Conservation (phyloP, 78 protist species). For the Speleostelium caveatum region DNA sequence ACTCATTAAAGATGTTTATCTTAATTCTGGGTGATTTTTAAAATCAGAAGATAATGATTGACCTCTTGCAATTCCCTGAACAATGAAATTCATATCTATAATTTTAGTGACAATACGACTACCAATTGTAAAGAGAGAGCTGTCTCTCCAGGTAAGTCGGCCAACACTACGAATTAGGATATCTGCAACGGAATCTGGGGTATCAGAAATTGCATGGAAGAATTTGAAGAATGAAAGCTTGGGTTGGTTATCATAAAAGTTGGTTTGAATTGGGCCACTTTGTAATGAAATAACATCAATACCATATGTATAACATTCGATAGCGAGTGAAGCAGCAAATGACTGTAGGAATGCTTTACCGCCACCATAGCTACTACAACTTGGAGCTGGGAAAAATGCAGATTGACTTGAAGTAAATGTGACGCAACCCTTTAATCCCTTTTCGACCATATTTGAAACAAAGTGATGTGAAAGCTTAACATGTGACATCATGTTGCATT, state of each 20-base stretch:
- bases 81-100: constrained; percentile 65
- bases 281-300: constrained; percentile 66
- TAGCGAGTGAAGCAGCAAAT: constrained; percentile 70
- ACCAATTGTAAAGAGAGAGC: constrained; percentile 42
- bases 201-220: constrained; percentile 74
- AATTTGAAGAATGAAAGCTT: constrained; percentile 54
- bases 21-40: constrained; percentile 77
- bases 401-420: constrained; percentile 59
- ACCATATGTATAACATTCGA: constrained; percentile 74
- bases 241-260: constrained; percentile 76
- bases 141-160: constrained; percentile 68
- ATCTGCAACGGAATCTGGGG: constrained; percentile 78
- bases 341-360: constrained; percentile 66
- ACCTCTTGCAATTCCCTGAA: constrained; percentile 70
- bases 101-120: constrained; percentile 34
- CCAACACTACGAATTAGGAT: constrained; percentile 60
- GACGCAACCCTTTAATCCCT: constrained; percentile 63
- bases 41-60: constrained; percentile 62
- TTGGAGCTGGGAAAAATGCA: constrained; percentile 82
- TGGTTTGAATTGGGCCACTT: constrained; percentile 79
- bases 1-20: constrained; percentile 30
- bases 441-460: constrained; percentile 52
- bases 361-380: constrained; percentile 61
- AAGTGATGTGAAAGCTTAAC: constrained; percentile 67
- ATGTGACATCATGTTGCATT: constrained; percentile 81